Evolutionary conservation across 148 eudicot species (phyloP).

Genomic region (Rhododendron simsii): DNA sequence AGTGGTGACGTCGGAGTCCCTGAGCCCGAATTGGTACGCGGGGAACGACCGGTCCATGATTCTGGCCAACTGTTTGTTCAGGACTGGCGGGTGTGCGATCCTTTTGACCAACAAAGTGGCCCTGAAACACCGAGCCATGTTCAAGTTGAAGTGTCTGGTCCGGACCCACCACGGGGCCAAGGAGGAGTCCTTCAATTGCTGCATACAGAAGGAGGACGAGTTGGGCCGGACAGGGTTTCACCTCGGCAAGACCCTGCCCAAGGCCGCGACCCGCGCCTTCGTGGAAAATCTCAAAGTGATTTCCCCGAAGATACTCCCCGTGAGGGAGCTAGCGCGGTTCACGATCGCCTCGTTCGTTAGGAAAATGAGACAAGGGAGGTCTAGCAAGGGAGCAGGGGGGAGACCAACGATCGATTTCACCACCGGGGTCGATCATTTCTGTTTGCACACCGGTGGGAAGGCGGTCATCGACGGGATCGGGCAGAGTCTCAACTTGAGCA

Average conservation of each 20-base stretch:
- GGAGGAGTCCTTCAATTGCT: slow-evolving; percentile 61
- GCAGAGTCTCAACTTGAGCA: slow-evolving; percentile 21
- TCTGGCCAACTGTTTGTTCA: slow-evolving; percentile 60
- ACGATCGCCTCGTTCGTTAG: not conserved
- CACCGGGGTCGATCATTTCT: slow-evolving; percentile 40
- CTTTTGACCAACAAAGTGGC: slow-evolving; percentile 53
- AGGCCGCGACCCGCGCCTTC: slow-evolving; percentile 54
- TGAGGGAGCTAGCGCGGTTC: slow-evolving; percentile 41
- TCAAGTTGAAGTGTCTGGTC: slow-evolving; percentile 53
- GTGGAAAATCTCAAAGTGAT: slow-evolving; percentile 48
- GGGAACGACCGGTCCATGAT: slow-evolving; percentile 84
- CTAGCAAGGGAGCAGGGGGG: not conserved
- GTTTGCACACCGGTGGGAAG: slow-evolving; percentile 43
- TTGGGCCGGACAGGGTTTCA: slow-evolving; percentile 51
- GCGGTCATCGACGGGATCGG: slow-evolving; percentile 41
- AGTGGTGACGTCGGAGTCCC: slow-evolving; percentile 67
- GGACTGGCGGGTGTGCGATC: slow-evolving; percentile 69
- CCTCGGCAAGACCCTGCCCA: slow-evolving; percentile 58
- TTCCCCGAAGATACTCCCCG: slow-evolving; percentile 56
- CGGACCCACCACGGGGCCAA: slow-evolving; percentile 66
- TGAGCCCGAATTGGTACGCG: slow-evolving; percentile 73
- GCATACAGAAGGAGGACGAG: slow-evolving; percentile 63
- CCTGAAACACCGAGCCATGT: slow-evolving; percentile 36
- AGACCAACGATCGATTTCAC: slow-evolving; percentile 20
- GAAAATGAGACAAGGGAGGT: not conserved